Percentiles rank a stretch among this genome's conserved stretches.
Evolutionary conservation across 371 early-diverging fungal genomes (phyloP).

Genomic region (Apophysomyces trapeziformis): DNA sequence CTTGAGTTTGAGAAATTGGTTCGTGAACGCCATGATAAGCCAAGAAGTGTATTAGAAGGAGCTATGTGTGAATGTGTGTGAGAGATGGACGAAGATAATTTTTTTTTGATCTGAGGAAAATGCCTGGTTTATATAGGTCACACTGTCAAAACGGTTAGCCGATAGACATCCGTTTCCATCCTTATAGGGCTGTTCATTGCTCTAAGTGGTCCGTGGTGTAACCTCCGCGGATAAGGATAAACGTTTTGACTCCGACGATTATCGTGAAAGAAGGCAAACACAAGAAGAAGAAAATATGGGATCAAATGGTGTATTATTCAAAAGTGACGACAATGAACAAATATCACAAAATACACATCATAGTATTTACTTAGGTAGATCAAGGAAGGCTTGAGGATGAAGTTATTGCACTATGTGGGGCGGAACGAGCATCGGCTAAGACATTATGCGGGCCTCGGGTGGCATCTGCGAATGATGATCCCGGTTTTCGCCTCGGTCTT

Average conservation of each 20-base stretch:
- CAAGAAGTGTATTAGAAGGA: too few relatives aligned
- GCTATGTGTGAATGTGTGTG: neutral
- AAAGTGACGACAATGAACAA: too few relatives aligned
- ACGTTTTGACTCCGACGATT: neutral
- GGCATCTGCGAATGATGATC: constrained; percentile 1
- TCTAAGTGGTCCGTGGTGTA: neutral
- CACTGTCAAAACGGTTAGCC: constrained; percentile 7
- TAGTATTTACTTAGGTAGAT: neutral
- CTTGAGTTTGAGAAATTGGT: constrained; percentile 1
- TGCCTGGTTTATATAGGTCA: neutral
- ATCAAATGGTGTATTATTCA: neutral
- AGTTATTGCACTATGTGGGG: neutral
- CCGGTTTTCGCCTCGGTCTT: neutral
- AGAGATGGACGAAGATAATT: neutral
- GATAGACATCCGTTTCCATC: constrained; percentile 1
- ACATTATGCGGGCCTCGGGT: constrained; percentile 11
- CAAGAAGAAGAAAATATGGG: neutral
- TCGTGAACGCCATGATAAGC: neutral
- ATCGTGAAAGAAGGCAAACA: neutral
- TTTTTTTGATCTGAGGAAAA: neutral
- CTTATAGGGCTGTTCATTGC: neutral
- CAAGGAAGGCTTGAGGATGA: neutral
- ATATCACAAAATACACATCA: neutral
- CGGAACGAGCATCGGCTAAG: constrained; percentile 2
- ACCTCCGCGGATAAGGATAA: neutral